Base-by-base conservation (phyloP, 2,329 filamentous ascomycete genomes). In the Calcarisporium arbuscula region DNA sequence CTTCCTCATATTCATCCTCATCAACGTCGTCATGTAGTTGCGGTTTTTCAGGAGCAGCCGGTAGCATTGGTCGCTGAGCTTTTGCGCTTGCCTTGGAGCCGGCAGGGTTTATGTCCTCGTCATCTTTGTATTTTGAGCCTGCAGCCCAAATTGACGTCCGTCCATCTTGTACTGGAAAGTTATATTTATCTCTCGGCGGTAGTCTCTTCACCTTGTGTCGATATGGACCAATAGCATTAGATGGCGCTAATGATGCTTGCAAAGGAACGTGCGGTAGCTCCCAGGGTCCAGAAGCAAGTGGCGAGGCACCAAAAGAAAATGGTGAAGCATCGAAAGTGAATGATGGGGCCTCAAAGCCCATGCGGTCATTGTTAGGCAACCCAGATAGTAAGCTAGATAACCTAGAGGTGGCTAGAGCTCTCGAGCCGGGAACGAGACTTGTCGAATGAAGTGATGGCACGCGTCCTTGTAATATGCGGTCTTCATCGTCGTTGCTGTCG, bases 61-160 rank as follows among this genome's bases (percentile, higher is more conserved):
- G 20, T 9, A 31, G 21, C 5, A 33, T 18, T 15, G 19, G 20
- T n/a, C 27, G 31, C 14, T 27, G 16, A 11, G 37, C 16, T 21
- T 38, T 38, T 5, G 6, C 34, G 15, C 25, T 30, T 20, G 17
- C 30, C 34, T 16, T 38, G 19, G 12, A n/a, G n/a, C n/a, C n/a
- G n/a, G 22, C 22, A 25, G 22, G 14, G n/a, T n/a, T n/a, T n/a
- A n/a, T 28, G 12, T 42, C 35, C 14, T 44, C 16, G 37, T 45
- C 27, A 29, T 49, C 44, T 14, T 46, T 33, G 19, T 49, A 45
- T 16, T 29, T 40, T 16, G 44, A 49, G 3, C 41, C 41, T 2
- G 51, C 45, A 10, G 54, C 51, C 57, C 59, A 61, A 21, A 60
- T 58, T 4, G 59, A 61, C n/a, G 35, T 49, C 18, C 50, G 25